Evolutionary conservation across 805 yeast genomes (phyloP).

Genomic region (Hermanozyma aechmeae): DNA sequence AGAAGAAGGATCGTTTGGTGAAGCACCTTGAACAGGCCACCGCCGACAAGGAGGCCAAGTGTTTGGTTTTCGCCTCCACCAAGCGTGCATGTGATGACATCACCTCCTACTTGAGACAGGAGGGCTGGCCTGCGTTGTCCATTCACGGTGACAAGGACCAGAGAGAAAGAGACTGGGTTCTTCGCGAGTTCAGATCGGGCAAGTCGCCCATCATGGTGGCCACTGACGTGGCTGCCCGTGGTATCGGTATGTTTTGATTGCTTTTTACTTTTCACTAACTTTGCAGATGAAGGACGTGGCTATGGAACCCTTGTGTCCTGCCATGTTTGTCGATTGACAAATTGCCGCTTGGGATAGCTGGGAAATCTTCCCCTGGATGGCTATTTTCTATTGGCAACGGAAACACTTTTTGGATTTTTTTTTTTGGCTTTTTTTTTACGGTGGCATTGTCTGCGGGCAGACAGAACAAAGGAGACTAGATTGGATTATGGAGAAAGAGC

Average conservation of each 20-base stretch:
- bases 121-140: constrained; percentile 98
- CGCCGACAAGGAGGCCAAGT: constrained; percentile 59
- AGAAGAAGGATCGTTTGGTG: constrained; percentile 84
- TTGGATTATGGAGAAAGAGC: constrained; percentile 3
- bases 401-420: not conserved
- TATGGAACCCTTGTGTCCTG: not conserved
- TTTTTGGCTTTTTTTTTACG: constrained; percentile 9
- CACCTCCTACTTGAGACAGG: constrained; percentile 83
- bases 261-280: not conserved
- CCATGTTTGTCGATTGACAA: too few species aligned
- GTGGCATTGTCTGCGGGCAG: constrained; percentile 1
- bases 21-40: constrained; percentile 81
- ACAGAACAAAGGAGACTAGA: constrained; percentile 3
- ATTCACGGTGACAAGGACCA: constrained; percentile 98
- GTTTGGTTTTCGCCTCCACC: constrained; percentile 88
- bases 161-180: constrained; percentile 98
- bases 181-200: constrained; percentile 85
- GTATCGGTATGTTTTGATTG: constrained; percentile 79
- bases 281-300: not conserved
- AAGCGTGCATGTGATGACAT: constrained; percentile 97
- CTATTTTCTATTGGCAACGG: not conserved
- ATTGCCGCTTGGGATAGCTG: too few species aligned
- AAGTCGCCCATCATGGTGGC: constrained; percentile 97
- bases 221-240: constrained; percentile 99
- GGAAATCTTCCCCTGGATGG: too few species aligned